Conservation (phyloP, 2,329 filamentous ascomycete genomes). For the Botrytis porri region DNA sequence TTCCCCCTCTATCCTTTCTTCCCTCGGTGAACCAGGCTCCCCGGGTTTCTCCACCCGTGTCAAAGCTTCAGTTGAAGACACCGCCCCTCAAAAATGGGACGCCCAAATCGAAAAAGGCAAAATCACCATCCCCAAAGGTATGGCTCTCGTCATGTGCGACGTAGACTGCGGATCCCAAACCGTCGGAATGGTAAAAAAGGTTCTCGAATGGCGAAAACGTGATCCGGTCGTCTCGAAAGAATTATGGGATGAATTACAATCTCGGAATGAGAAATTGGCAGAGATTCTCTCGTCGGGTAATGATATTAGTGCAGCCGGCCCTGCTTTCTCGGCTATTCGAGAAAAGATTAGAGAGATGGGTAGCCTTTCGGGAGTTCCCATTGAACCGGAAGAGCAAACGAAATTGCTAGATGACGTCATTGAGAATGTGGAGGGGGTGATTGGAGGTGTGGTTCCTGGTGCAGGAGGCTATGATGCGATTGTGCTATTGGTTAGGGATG, state of each 20-base stretch:
- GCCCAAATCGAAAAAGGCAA: constrained; percentile 68
- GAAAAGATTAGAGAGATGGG: constrained; percentile 76
- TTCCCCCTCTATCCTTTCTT: constrained; percentile 69
- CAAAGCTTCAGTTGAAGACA: constrained; percentile 62
- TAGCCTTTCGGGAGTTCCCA: constrained; percentile 68
- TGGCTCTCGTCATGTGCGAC: constrained; percentile 88
- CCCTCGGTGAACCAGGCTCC: constrained; percentile 63
- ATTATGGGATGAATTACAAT: constrained; percentile 75
- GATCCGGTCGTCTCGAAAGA: constrained; percentile 61
- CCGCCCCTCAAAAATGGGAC: constrained; percentile 64
- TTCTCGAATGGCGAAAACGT: constrained; percentile 74
- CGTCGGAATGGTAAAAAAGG: constrained; percentile 91
- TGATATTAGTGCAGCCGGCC: constrained; percentile 44
- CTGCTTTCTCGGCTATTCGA: constrained; percentile 52
- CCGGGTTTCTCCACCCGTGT: constrained; percentile 66
- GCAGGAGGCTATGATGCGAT: constrained; percentile 93
- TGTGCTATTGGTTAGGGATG: constrained; percentile 74
- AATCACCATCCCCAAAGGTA: constrained; percentile 67
- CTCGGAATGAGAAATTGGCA: constrained; percentile 69
- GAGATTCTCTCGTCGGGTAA: constrained; percentile 52
- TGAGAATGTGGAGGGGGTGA: constrained; percentile 48
- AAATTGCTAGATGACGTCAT: constrained; percentile 74
- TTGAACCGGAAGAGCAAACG: constrained; percentile 86
- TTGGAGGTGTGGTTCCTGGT: constrained; percentile 53
- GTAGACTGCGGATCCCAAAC: constrained; percentile 93